Evolutionary conservation across 768 basidiomycete genomes (phyloP).

Genomic region (Pleurotus citrinopileatus): DNA sequence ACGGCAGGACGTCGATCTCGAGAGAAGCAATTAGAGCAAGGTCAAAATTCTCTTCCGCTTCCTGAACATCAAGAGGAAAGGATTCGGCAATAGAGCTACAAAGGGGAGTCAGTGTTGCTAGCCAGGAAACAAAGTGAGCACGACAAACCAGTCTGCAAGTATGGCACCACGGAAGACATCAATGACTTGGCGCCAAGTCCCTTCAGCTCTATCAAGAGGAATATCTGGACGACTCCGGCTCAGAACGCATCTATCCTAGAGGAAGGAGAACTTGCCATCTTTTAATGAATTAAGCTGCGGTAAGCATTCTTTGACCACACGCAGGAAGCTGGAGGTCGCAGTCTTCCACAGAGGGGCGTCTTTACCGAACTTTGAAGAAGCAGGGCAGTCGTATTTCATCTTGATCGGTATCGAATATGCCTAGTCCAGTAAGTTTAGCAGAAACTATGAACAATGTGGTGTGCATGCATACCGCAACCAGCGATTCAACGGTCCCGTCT

Average conservation of each 20-base stretch:
- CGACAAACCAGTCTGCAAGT: slow-evolving; percentile 75
- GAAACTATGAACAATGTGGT: not conserved
- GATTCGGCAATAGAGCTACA: slow-evolving; percentile 54
- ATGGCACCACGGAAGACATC: slow-evolving; percentile 82
- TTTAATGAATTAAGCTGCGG: slow-evolving; percentile 48
- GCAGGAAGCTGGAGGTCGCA: slow-evolving; percentile 77
- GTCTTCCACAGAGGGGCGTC: slow-evolving; percentile 94
- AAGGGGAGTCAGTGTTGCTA: not conserved
- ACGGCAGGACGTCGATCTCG: slow-evolving; percentile 77
- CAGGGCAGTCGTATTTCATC: slow-evolving; percentile 92
- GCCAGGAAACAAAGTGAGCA: not conserved
- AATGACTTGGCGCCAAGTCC: slow-evolving; percentile 82
- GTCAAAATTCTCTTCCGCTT: slow-evolving; percentile 84
- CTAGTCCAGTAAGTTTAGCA: slow-evolving; percentile 30
- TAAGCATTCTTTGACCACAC: slow-evolving; percentile 67
- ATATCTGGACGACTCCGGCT: slow-evolving; percentile 37
- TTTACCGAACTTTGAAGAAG: slow-evolving; percentile 83
- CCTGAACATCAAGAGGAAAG: slow-evolving; percentile 64
- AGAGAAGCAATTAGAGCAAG: slow-evolving; percentile 73
- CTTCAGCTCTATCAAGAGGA: slow-evolving; percentile 63
- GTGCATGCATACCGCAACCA: slow-evolving; percentile 29
- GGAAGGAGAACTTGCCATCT: slow-evolving; percentile 34
- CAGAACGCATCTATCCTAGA: not conserved
- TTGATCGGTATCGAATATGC: slow-evolving; percentile 91
- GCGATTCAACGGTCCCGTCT: slow-evolving; percentile 82